phyloP scores from a whole-genome alignment of 352 stramenopile species.

The Phytophthora pini region DNA sequence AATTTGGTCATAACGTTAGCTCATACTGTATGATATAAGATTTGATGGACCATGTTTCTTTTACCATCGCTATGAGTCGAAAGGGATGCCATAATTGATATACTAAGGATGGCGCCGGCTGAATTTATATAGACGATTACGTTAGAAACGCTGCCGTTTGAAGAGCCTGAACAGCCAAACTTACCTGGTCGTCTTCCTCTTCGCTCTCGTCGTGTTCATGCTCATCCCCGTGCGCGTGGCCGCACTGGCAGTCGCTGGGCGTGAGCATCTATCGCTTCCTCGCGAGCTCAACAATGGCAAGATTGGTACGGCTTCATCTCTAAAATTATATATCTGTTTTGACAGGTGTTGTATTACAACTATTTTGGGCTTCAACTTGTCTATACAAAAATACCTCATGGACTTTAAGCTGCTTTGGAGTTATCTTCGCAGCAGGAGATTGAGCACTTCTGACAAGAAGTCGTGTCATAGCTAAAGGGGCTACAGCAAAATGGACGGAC shows the following conservation, averaged over 20 bases:
- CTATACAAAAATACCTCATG: background rate
- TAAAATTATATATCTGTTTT: slow-evolving; percentile 14
- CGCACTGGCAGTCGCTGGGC: slow-evolving; percentile 40
- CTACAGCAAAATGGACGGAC: slow-evolving; percentile 43
- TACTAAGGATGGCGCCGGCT: slow-evolving; percentile 45
- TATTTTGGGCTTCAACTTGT: slow-evolving; percentile 35
- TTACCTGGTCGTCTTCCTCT: slow-evolving; percentile 26
- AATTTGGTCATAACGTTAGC: background rate
- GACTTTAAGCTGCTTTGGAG: background rate
- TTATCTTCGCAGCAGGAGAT: too few relatives aligned
- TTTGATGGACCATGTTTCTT: background rate
- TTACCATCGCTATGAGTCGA: slow-evolving; percentile 65
- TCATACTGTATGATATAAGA: background rate
- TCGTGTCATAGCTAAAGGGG: background rate
- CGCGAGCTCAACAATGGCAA: background rate
- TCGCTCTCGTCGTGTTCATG: slow-evolving; percentile 12
- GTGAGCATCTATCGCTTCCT: slow-evolving; percentile 26
- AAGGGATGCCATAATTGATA: slow-evolving; percentile 80
- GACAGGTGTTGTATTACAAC: slow-evolving; percentile 16
- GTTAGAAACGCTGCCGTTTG: background rate
- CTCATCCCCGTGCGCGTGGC: slow-evolving; percentile 36
- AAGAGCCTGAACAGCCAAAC: too few relatives aligned
- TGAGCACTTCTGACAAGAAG: too few relatives aligned
- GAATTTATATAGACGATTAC: slow-evolving; percentile 6
- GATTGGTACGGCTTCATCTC: background rate